A percentile compares a stretch with the other conserved stretches of the same genome.
These are phyloP conservation scores for Coniochaeta pulveracea DNA, from an alignment of 2,329 filamentous ascomycete species.

Conservation along the genomic window DNA sequence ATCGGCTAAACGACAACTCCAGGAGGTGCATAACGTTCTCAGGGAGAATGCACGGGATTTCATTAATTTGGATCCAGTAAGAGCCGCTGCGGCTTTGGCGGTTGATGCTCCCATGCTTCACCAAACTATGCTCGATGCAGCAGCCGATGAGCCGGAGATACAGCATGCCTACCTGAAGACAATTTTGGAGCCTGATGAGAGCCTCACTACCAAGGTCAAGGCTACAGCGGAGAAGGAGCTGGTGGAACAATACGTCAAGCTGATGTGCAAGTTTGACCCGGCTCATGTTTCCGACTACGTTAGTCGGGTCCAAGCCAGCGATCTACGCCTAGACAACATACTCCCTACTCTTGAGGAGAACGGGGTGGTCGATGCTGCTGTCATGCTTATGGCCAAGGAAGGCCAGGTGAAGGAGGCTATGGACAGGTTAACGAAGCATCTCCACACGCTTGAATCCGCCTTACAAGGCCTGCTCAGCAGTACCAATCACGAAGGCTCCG, in stretches of 20 bases:
- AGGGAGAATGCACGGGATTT: slow-evolving; percentile 54
- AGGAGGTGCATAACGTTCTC: slow-evolving; percentile 59
- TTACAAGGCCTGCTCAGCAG: slow-evolving; percentile 63
- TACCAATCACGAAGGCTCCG: slow-evolving; percentile 41
- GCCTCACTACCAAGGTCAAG: slow-evolving; percentile 5
- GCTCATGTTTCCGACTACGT: slow-evolving; percentile 79
- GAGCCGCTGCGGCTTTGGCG: slow-evolving; percentile 55
- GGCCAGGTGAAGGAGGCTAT: slow-evolving; percentile 77
- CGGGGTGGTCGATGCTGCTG: slow-evolving; percentile 84
- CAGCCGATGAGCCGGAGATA: slow-evolving; percentile 47
- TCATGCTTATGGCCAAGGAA: slow-evolving; percentile 81
- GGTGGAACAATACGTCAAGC: slow-evolving; percentile 72
- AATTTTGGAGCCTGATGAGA: slow-evolving; percentile 53
- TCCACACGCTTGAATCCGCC: slow-evolving; percentile 69
- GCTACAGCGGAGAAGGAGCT: slow-evolving; percentile 43
- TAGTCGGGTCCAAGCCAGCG: slow-evolving; percentile 59
- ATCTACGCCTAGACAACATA: slow-evolving; percentile 69
- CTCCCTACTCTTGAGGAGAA: slow-evolving; percentile 82
- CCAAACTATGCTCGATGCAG: slow-evolving; percentile 48
- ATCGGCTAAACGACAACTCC: slow-evolving; percentile 57
- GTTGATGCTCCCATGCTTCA: slow-evolving; percentile 54
- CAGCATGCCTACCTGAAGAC: slow-evolving; percentile 70
- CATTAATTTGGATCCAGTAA: slow-evolving; percentile 52
- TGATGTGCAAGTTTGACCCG: slow-evolving; percentile 83
- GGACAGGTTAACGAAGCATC: slow-evolving; percentile 69